These are phyloP conservation scores for Chalara sp. DNA, from an alignment of 2,329 filamentous ascomycete genomes.

Conservation along the genomic window DNA sequence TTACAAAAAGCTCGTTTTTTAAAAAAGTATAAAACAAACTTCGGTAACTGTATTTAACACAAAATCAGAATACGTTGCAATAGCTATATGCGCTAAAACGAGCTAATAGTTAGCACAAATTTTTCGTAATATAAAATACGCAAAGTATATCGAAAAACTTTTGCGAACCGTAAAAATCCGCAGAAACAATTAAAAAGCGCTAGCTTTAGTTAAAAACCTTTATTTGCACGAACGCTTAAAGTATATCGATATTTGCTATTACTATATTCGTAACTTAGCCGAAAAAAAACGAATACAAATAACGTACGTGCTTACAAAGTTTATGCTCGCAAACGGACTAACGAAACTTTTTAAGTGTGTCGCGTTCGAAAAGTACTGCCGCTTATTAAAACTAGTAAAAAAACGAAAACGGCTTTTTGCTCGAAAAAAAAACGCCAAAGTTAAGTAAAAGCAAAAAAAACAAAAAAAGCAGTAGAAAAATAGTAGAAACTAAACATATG, in stretches of 20 bases:
- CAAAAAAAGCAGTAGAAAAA: too few species aligned
- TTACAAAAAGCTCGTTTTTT: slow-evolving; percentile 2
- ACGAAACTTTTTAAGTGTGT: neutral
- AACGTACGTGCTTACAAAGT: neutral
- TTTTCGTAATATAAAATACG: neutral
- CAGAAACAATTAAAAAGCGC: too few species aligned
- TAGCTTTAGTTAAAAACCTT: neutral
- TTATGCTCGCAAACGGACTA: slow-evolving; percentile 2
- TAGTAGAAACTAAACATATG: too few species aligned
- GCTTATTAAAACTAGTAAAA: too few species aligned
- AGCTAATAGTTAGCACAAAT: slow-evolving; percentile 1
- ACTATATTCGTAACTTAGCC: slow-evolving; percentile 2
- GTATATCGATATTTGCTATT: slow-evolving; percentile 3
- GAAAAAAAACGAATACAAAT: neutral
- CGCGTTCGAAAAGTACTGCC: too few species aligned
- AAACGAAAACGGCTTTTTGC: too few species aligned
- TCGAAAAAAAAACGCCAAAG: too few species aligned
- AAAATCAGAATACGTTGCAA: slow-evolving; percentile 11
- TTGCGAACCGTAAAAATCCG: neutral
- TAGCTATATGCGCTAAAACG: slow-evolving; percentile 1
- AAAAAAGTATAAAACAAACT: slow-evolving; percentile 7
- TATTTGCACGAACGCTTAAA: neutral
- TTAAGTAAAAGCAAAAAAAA: too few species aligned
- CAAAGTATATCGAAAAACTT: neutral
- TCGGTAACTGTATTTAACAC: slow-evolving; percentile 10